Percentiles rank a stretch among this genome's conserved stretches.
Evolutionary conservation across 2,329 filamentous ascomycete genomes (phyloP).

Genomic region (Rhytidhysteron rufulum): DNA sequence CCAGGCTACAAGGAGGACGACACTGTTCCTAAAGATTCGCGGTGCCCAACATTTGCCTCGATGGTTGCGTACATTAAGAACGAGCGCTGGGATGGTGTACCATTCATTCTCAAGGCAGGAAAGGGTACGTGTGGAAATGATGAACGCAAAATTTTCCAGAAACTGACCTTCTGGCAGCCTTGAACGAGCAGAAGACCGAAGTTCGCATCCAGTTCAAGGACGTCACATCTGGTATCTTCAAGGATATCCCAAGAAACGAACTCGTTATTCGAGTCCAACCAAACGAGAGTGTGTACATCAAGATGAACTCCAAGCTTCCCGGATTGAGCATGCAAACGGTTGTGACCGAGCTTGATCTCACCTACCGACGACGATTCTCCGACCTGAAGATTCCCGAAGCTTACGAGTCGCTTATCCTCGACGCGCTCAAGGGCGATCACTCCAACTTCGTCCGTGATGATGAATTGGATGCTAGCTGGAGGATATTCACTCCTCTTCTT

Average conservation of each 20-base stretch:
- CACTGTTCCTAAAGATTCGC: constrained; percentile 93
- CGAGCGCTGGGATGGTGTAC: constrained; percentile 97
- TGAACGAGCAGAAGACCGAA: constrained; percentile 99
- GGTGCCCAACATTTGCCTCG: constrained; percentile 97
- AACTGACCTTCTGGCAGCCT: constrained; percentile 48
- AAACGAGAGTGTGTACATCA: constrained; percentile 99
- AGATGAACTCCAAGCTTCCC: constrained; percentile 99
- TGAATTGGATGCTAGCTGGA: constrained; percentile 96
- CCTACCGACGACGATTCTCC: constrained; percentile 96
- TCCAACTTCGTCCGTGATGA: constrained; percentile 73
- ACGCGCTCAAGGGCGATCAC: constrained; percentile 97
- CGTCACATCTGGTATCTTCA: constrained; percentile 98
- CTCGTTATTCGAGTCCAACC: constrained; percentile 98
- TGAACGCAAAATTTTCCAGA: background rate
- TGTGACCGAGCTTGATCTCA: constrained; percentile 95
- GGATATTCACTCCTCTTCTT: constrained; percentile 93
- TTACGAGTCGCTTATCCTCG: constrained; percentile 95
- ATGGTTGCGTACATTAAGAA: constrained; percentile 99
- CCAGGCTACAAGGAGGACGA: constrained; percentile 98
- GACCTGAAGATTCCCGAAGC: constrained; percentile 99
- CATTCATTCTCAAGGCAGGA: constrained; percentile 98
- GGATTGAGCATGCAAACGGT: constrained; percentile 99
- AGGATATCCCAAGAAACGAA: constrained; percentile 98
- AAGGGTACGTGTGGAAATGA: constrained; percentile 56
- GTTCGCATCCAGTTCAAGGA: constrained; percentile 99